phyloP scores from a whole-genome alignment of 2,329 filamentous ascomycete species.

The Tolypocladium ophioglossoides region DNA sequence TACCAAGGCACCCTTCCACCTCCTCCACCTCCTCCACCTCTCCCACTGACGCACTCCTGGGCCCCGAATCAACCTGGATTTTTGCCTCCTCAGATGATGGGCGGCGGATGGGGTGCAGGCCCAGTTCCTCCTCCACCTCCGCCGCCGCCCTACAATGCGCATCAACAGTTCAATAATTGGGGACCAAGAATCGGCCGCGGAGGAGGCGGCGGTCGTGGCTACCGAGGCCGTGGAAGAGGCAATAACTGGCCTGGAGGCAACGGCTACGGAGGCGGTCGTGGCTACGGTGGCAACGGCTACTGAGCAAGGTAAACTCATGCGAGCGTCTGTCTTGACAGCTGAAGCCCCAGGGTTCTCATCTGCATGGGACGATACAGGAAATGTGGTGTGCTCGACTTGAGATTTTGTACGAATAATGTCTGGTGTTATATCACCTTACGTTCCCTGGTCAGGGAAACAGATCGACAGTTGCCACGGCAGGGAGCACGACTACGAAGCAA shows the following conservation, averaged over 20 bases:
- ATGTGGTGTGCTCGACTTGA: neutral
- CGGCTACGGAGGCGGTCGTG: neutral
- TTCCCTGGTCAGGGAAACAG: neutral
- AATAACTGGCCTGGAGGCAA: constrained; percentile 4
- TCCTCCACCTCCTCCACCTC: constrained; percentile 21
- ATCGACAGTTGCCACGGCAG: neutral
- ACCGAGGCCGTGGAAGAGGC: constrained; percentile 15
- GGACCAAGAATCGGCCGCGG: constrained; percentile 16
- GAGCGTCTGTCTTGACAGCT: neutral
- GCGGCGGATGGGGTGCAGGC: constrained; percentile 11
- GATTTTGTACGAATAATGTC: neutral
- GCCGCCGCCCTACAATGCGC: constrained; percentile 6
- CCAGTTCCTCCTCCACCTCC: constrained; percentile 5
- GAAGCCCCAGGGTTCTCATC: neutral
- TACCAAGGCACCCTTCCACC: constrained; percentile 32
- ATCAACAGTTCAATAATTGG: constrained; percentile 10
- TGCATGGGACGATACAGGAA: neutral
- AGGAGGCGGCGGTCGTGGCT: constrained; percentile 18
- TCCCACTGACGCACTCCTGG: constrained; percentile 15
- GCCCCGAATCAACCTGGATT: constrained; percentile 14
- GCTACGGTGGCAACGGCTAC: no score
- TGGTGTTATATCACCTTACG: neutral
- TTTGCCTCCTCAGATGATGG: constrained; percentile 14
- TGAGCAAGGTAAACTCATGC: neutral
- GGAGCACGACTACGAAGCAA: neutral